Evolutionary conservation across 2,329 filamentous ascomycete species (phyloP), one percentile per base, ranked within the genome.

Genomic region (Ploettnerulaceae sp.): DNA sequence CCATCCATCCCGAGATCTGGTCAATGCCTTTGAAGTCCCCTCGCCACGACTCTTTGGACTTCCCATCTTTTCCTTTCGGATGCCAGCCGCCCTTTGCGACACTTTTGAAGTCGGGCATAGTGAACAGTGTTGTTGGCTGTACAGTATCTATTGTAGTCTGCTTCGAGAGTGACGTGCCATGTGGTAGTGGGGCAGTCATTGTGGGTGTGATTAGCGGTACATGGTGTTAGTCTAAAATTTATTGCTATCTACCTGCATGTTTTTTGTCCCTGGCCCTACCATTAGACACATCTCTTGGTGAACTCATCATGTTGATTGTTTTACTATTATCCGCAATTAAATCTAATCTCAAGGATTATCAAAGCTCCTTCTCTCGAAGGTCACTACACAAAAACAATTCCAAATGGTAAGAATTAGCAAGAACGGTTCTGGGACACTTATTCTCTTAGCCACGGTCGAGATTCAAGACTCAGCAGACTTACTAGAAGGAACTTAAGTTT

Each of bases 11-110:
- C 7, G 60, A 55, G 24, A 65, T 54, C 53, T 65, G 64, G 52
- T 63, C 56, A 17, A 64, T 56, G 1, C 62, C 64, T 46, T 65
- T 66, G 45, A 61, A 62, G 38, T 66, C 64, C 6, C 71, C 70
- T 39, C 73, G 65, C 74, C 73, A 76, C 47, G 71, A 73, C 53
- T 77, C 74, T 49, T 69, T 71, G 1, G 60, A 55, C 29, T 67
- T 67, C n/a, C 74, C 74, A 38, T 73, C 69, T 47, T 71, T 72
- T 11, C 68, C 67, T 53, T 75, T 74, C 0, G 74, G 73, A 60
- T 77, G 72, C 75, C 74, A 77, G 33, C 74, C 73, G 39, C 68
- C 67, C 56, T 76, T 77, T 48, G 71, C 60, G 18, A 72, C 60
- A 43, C 67, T 68, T 57, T 68, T 71, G 21, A 75, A 61, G 18